Percentiles rank a stretch among this genome's conserved stretches.
Evolutionary conservation across 225 moss, liverwort and hornwort genomes (phyloP).

Genomic region (Ulota crispa): DNA sequence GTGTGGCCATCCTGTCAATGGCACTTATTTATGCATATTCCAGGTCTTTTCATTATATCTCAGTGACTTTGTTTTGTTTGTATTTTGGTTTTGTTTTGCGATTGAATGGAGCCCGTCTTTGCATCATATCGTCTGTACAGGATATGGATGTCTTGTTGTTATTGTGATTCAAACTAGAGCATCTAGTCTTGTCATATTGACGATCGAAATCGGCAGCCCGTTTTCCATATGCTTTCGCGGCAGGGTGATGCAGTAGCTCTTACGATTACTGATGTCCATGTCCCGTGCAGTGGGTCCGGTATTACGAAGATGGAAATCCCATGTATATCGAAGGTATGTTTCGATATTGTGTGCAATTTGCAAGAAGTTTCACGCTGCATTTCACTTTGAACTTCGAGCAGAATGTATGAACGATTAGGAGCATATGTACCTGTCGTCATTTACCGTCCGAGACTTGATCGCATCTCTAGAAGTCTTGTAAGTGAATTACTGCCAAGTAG

Average conservation of each 20-base stretch:
- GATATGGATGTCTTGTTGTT: not conserved
- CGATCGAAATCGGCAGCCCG: not conserved
- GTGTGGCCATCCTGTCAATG: conserved; percentile 96
- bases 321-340: conserved; percentile 76
- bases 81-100: not conserved
- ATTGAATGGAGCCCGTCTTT: not conserved
- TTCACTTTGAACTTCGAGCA: not conserved
- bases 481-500: conserved; percentile 1
- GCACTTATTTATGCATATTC: conserved; percentile 96
- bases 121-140: not conserved
- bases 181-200: not conserved
- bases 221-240: not conserved
- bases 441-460: not conserved
- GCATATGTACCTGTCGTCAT: not conserved
- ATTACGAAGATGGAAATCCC: conserved; percentile 80
- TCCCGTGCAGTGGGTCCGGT: conserved; percentile 84
- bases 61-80: not conserved
- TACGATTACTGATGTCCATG: not conserved
- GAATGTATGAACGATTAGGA: not conserved
- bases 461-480: not conserved
- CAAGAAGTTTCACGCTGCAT: not conserved
- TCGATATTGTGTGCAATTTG: not conserved
- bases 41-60: conserved; percentile 53
- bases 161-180: not conserved
- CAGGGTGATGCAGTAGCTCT: conserved; percentile 4